A percentile compares a stretch with the other conserved stretches of the same genome.
Evolutionary conservation across 139 green algal species (phyloP).

Genomic region (Chlorella sorokiniana): DNA sequence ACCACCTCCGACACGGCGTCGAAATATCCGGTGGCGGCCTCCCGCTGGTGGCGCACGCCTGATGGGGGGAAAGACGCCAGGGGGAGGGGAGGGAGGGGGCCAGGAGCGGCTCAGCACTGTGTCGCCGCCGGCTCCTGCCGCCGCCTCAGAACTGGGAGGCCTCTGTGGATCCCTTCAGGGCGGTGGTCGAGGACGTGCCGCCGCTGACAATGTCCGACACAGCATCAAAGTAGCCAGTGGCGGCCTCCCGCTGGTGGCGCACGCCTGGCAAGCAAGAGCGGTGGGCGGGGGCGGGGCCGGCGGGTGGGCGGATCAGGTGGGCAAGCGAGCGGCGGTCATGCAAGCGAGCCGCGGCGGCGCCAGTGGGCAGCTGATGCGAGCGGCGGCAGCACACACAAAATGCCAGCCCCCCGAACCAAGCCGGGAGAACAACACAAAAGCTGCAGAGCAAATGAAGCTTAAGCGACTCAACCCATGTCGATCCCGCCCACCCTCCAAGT

Average conservation of each 20-base stretch:
- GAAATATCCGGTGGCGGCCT: conserved; percentile 84
- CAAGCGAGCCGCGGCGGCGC: too few species aligned
- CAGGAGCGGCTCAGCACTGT: background rate
- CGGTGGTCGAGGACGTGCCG: conserved; percentile 59
- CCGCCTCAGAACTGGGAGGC: conserved; percentile 68
- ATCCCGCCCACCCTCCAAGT: background rate
- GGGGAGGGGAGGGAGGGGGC: background rate
- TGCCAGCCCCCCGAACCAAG: too few species aligned
- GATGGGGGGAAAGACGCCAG: background rate
- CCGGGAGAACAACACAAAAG: too few species aligned
- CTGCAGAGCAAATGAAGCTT: too few species aligned
- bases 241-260: conserved; percentile 51
- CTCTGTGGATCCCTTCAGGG: conserved; percentile 78
- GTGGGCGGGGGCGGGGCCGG: background rate
- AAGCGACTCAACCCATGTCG: background rate
- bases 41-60: conserved; percentile 24
- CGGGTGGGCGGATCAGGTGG: background rate
- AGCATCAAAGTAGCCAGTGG: conserved; percentile 83
- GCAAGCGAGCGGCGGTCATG: too few species aligned
- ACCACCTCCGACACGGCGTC: conserved; percentile 58
- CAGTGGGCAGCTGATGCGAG: too few species aligned
- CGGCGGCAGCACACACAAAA: too few species aligned
- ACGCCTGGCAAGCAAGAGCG: background rate
- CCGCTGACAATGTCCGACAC: conserved; percentile 51
- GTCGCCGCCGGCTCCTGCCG: too few species aligned